Evolutionary conservation across 2,329 filamentous ascomycete species (phyloP).

Genomic region (Hymenoscyphus linearis): DNA sequence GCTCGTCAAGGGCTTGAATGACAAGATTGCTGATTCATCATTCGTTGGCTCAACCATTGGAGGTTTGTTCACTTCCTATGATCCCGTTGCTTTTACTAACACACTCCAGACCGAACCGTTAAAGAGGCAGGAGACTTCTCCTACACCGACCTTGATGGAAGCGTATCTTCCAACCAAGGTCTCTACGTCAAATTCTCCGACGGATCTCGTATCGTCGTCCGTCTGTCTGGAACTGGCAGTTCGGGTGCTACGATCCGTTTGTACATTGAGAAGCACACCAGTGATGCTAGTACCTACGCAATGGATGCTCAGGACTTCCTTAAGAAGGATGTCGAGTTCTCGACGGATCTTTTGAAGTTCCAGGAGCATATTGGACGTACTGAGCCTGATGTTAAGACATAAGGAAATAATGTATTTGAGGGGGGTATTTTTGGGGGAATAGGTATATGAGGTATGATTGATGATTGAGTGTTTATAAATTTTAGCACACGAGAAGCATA

Average conservation of each 20-base stretch:
- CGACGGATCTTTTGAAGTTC: conserved; percentile 81
- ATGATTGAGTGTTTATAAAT: not conserved
- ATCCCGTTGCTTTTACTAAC: conserved; percentile 7
- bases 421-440: not conserved
- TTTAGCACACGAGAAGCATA: not conserved
- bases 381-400: conserved; percentile 96
- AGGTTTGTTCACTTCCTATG: conserved; percentile 42
- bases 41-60: conserved; percentile 81
- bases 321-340: conserved; percentile 80
- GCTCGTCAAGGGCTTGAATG: conserved; percentile 75
- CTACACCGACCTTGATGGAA: conserved; percentile 98
- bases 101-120: conserved; percentile 64
- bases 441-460: not conserved
- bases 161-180: conserved; percentile 91
- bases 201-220: conserved; percentile 90
- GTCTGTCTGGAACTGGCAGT: conserved; percentile 89
- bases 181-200: conserved; percentile 92
- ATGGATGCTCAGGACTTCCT: conserved; percentile 91
- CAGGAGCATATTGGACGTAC: conserved; percentile 89
- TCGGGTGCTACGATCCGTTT: conserved; percentile 94
- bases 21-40: conserved; percentile 64
- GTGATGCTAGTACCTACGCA: conserved; percentile 70
- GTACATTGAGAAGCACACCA: conserved; percentile 94
- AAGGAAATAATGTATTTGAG: conserved; percentile 30
- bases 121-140: conserved; percentile 91